Conservation (phyloP, 345 rosid species). For the Eucalyptus urophylla region DNA sequence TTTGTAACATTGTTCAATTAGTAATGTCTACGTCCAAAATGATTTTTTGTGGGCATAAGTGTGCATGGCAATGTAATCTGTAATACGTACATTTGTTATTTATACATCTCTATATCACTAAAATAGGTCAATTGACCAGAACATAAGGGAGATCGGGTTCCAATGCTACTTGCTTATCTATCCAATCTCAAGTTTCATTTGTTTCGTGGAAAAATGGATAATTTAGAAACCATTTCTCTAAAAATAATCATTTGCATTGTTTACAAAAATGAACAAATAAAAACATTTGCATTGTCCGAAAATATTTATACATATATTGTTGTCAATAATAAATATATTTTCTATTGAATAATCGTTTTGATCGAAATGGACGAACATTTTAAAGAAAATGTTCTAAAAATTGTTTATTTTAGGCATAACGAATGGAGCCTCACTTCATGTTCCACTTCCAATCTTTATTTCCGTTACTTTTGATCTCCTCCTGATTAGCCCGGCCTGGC, state of each 20-base stretch:
- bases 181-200: background rate
- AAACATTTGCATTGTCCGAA: background rate
- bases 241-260: background rate
- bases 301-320: background rate
- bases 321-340: too few species aligned
- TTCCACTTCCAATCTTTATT: background rate
- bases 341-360: background rate
- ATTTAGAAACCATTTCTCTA: background rate
- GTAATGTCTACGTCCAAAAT: background rate
- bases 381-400: background rate
- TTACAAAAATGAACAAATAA: background rate
- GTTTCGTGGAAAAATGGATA: too few species aligned
- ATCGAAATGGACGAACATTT: background rate
- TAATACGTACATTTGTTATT: background rate
- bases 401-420: background rate
- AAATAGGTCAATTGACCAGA: background rate
- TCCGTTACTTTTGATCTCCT: background rate
- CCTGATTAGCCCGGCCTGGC: too few species aligned
- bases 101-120: background rate
- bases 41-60: background rate
- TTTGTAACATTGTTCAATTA: background rate
- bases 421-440: background rate
- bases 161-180: fast-evolving
- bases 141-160: background rate
- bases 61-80: background rate